These are phyloP conservation scores for Tausonia pullulans DNA, from an alignment of 1,284 basidiomycete genomes.

Conservation along the genomic window DNA sequence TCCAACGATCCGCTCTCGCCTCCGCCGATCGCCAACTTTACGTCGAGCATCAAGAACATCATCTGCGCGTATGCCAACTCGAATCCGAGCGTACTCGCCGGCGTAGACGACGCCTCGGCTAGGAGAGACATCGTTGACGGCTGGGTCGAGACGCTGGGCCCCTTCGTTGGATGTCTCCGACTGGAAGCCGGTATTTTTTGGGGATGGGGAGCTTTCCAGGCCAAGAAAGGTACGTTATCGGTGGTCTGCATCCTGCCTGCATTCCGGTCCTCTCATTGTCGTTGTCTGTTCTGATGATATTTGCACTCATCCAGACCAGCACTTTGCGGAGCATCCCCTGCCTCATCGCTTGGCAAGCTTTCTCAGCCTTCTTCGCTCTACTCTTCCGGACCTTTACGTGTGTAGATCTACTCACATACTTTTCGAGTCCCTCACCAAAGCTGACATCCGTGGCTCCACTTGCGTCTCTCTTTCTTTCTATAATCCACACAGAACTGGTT, in stretches of 20 bases:
- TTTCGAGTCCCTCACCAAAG: too few relatives aligned
- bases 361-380: constrained; percentile 29
- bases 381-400: constrained; percentile 30
- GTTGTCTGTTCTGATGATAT: too few relatives aligned
- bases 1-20: neutral
- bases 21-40: constrained; percentile 1
- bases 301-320: neutral
- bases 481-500: constrained; percentile 23
- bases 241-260: too few relatives aligned
- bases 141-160: constrained; percentile 5
- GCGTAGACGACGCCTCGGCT: neutral
- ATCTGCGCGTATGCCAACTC: neutral
- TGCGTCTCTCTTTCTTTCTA: neutral
- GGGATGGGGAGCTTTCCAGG: neutral
- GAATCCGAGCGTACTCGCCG: neutral
- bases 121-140: neutral
- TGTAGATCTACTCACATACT: neutral
- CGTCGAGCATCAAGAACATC: neutral
- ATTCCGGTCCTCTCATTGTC: too few relatives aligned
- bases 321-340: constrained; percentile 19
- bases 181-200: constrained; percentile 7
- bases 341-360: constrained; percentile 29
- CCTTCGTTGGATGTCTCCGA: constrained; percentile 4
- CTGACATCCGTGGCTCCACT: neutral
- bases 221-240: too few relatives aligned